Base-by-base conservation (phyloP, 441 rosid species). In the Codiaeum variegatum region DNA sequence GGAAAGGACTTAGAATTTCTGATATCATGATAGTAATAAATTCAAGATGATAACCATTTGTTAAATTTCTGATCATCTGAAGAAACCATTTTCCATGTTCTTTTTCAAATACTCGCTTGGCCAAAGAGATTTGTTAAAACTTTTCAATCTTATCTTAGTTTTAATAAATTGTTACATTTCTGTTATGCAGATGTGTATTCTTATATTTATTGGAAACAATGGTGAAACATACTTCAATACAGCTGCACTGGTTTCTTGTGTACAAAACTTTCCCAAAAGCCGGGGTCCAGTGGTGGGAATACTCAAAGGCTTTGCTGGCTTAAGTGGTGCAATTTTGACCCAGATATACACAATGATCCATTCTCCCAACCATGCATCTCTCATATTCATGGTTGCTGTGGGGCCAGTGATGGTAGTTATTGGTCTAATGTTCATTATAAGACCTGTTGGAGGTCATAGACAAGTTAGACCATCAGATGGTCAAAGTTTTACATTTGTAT, bases 211-310 rank as follows among this genome's bases (percentile, higher is more conserved):
- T 58, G 98, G 97, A 59, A 91, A 86, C 84, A 93, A 95, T 74
- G 99, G 99, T 0, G 97, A 95, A 78, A 95, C 99, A 76, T 91
- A 93, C 90, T 91, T 89, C 91, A 95, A 95, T 51, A 91, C 98
- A 8, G 97, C 80, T 29, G 82, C 97, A 75, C 76, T 95, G 75
- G 98, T 95, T 73, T 93, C 99, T 69, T 89, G 97, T 38, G 99
- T 95, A 70, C 95, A 89, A 63, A 95, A 95, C 87, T 95, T 93
- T 75, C 99, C 98, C 1, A 95, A 89, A 80, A 93, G 96, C 75
- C 73, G 99, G 46, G 99, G 98, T 80, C 98, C 97, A 13, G 91
- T 93, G 74, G 99, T 95, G 36, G 98, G 98, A 73, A 91, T 95
- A 67, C 88, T 93, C 81, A 95, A 95, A 78, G 99, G 98, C 28